phyloP scores from a whole-genome alignment of 345 rosid species.

The Pistacia atlantica region DNA sequence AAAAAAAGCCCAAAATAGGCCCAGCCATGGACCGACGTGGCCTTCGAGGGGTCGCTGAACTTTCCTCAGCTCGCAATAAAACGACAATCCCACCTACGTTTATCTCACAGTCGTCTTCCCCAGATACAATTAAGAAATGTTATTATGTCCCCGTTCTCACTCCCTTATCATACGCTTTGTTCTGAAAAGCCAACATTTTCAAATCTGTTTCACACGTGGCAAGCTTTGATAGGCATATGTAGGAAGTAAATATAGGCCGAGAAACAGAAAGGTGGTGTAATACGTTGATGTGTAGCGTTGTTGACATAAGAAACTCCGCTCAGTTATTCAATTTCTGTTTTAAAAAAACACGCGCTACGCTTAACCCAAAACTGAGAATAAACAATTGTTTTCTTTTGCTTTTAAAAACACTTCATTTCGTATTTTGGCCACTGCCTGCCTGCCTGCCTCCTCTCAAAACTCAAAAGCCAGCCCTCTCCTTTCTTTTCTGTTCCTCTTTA shows the following conservation, averaged over 20 bases:
- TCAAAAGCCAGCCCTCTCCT: too few relatives aligned
- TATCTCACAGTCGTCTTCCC: background rate
- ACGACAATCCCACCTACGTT: conserved; percentile 32
- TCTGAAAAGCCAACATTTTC: too few relatives aligned
- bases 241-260: background rate
- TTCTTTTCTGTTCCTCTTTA: too few relatives aligned
- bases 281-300: too few relatives aligned
- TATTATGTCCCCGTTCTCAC: background rate
- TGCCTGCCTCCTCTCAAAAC: too few relatives aligned
- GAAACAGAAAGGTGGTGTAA: background rate
- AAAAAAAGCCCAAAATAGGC: background rate
- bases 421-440: too few relatives aligned
- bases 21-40: conserved; percentile 33
- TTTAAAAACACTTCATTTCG: too few relatives aligned
- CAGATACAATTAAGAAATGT: background rate
- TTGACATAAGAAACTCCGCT: conserved; percentile 32
- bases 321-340: background rate
- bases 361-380: too few relatives aligned
- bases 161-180: background rate
- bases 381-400: too few relatives aligned
- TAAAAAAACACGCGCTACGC: too few relatives aligned
- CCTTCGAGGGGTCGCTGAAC: conserved; percentile 21
- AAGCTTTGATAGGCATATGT: too few relatives aligned
- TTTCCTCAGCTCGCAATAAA: conserved; percentile 7
- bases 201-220: background rate